These are phyloP conservation scores for Pleurotus giganteus DNA, from an alignment of 768 basidiomycete species.

Conservation along the genomic window DNA sequence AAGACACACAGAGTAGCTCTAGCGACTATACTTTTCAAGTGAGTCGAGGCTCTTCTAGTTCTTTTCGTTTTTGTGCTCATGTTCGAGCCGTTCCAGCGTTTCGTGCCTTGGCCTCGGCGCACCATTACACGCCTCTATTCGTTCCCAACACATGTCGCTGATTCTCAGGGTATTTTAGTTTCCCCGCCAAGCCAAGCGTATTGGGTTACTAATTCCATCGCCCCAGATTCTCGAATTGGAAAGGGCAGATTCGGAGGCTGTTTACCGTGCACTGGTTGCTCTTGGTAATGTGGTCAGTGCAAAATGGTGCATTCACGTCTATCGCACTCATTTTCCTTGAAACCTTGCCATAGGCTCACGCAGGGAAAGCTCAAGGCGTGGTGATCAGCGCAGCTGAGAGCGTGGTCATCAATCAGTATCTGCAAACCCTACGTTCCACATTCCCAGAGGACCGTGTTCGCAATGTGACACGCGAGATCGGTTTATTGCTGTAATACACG, in stretches of 20 bases:
- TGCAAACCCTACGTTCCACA: slow-evolving; percentile 36
- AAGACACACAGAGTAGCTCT: slow-evolving; percentile 76
- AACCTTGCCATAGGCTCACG: slow-evolving; percentile 60
- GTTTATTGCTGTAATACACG: slow-evolving; percentile 35
- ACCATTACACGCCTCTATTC: slow-evolving; percentile 36
- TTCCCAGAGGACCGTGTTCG: slow-evolving; percentile 63
- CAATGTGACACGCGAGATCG: slow-evolving; percentile 49
- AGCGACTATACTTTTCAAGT: slow-evolving; percentile 90
- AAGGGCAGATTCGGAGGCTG: slow-evolving; percentile 61
- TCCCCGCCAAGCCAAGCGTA: neutral
- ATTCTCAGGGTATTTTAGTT: slow-evolving; percentile 43
- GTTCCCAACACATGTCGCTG: slow-evolving; percentile 41
- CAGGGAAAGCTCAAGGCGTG: slow-evolving; percentile 34
- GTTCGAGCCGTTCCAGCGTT: slow-evolving; percentile 42
- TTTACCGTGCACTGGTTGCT: slow-evolving; percentile 68
- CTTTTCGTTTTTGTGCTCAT: slow-evolving; percentile 1
- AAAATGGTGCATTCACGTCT: neutral
- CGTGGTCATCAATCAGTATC: slow-evolving; percentile 35
- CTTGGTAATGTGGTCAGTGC: slow-evolving; percentile 70
- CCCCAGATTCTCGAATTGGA: slow-evolving; percentile 47
- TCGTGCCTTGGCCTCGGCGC: slow-evolving; percentile 56
- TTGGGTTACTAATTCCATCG: slow-evolving; percentile 1
- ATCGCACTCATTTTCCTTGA: slow-evolving; percentile 7
- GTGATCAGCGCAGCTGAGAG: slow-evolving; percentile 38
- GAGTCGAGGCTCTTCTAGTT: slow-evolving; percentile 25